Evolutionary conservation across 345 rosid genomes (phyloP), one percentile per base, ranked within the genome.

Genomic region (Sapria himalayana): DNA sequence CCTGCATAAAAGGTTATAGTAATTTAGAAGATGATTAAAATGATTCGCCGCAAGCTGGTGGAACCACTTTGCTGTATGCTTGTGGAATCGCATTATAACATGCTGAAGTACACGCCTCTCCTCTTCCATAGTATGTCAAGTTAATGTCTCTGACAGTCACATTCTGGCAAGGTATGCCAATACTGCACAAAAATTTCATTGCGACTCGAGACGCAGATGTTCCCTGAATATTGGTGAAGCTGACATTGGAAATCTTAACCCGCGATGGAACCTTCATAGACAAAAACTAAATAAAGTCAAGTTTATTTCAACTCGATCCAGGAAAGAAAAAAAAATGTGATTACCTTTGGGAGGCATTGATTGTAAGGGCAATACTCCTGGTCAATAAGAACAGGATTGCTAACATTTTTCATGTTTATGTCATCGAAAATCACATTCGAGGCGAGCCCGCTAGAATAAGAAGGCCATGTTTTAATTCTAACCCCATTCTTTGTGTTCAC

Each of bases 401-500:
- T 41, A 17, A 69, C 91, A 39, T 65, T 66, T 2, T 57, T 41
- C 80, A 74, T 63, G 18, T 44, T 45, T 19, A 78, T 64, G 34
- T 66, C 67, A 10, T 69, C 73, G 27, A 71, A 78, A 36, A 48
- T 49, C 46, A 64, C n/a, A 25, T 52, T 37, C 1, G 72, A 42
- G 13, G 42, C 84, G 0, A 27, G 7, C 4, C 76, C 65, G 0
- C 39, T 37, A 1, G 54, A 57, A 9, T 57, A 50, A 19, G 52
- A 61, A 0, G 91, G 74, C 76, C 72, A 74, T 15, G 84, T 54
- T 49, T 78, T 74, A 41, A 74, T 44, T 20, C 91, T 64, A 8
- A 69, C 64, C 13, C 84, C 82, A 16, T 73, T 73, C 3, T 31
- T 41, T 0, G 79, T 65, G 29, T 58, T 50, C 7, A 39, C 29